Conservation (phyloP, 352 stramenopile genomes). For the Hyaloperonospora arabidopsidis region DNA sequence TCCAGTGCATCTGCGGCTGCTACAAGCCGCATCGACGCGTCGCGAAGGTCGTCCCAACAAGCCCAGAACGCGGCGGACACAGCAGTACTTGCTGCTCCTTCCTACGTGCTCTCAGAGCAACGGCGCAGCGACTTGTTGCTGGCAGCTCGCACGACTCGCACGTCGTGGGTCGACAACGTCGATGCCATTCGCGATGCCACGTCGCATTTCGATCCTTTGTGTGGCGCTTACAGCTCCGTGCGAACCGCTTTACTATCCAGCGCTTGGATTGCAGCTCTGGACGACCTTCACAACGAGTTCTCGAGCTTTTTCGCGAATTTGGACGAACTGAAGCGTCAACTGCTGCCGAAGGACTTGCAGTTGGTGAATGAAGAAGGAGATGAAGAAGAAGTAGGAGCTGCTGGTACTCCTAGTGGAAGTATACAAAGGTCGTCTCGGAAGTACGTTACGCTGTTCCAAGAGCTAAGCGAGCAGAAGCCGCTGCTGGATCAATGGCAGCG, state of each 20-base stretch:
- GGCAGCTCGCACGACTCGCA: slow-evolving; percentile 54
- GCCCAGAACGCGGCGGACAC: background rate
- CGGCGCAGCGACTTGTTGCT: slow-evolving; percentile 63
- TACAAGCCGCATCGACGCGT: background rate
- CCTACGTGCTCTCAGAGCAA: slow-evolving; percentile 60
- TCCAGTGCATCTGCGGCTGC: slow-evolving; percentile 3
- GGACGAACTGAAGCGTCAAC: slow-evolving; percentile 37
- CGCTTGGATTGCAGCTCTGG: slow-evolving; percentile 42
- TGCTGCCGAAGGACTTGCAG: slow-evolving; percentile 30
- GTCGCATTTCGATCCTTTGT: slow-evolving; percentile 1
- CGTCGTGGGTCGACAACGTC: slow-evolving; percentile 63
- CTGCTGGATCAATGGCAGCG: slow-evolving; percentile 39
- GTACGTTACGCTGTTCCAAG: too few relatives aligned
- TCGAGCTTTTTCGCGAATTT: slow-evolving; percentile 27
- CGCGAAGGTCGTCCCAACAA: slow-evolving; percentile 8
- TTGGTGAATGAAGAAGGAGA: slow-evolving; percentile 15
- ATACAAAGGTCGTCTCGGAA: too few relatives aligned
- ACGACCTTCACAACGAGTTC: slow-evolving; percentile 34
- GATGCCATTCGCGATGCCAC: slow-evolving; percentile 13
- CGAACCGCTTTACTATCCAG: too few relatives aligned
- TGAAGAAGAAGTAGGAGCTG: background rate
- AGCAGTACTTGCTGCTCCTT: slow-evolving; percentile 18
- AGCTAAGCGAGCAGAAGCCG: slow-evolving; percentile 28
- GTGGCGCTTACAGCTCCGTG: too few relatives aligned
- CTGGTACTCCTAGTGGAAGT: too few relatives aligned